These are phyloP conservation scores for Lactarius psammicola DNA, from an alignment of 768 basidiomycete genomes.

Conservation along the genomic window DNA sequence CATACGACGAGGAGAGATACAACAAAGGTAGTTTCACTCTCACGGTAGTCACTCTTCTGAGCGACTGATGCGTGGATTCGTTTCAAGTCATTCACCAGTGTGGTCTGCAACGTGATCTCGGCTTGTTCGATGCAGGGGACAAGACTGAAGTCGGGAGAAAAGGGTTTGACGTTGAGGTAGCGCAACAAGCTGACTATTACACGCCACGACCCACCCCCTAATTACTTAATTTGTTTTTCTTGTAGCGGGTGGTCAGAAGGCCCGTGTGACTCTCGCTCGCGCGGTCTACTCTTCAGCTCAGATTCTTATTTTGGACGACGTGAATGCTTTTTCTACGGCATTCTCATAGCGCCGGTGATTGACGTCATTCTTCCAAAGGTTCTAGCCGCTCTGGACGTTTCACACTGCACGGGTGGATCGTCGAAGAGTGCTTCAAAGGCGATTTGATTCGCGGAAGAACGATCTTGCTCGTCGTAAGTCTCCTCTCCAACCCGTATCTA, in stretches of 20 bases:
- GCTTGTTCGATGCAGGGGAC: constrained; percentile 49
- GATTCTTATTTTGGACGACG: constrained; percentile 70
- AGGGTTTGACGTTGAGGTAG: constrained; percentile 47
- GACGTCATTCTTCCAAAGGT: constrained; percentile 31
- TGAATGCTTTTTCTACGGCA: constrained; percentile 32
- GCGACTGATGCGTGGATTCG: background rate
- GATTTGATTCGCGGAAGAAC: constrained; percentile 50
- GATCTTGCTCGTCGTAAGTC: constrained; percentile 49
- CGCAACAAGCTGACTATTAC: too few species aligned
- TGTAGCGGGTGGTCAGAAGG: constrained; percentile 59
- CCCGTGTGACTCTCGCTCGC: constrained; percentile 54
- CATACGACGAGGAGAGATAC: constrained; percentile 47
- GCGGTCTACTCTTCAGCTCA: constrained; percentile 58
- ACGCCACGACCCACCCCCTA: background rate
- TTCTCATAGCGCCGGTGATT: background rate
- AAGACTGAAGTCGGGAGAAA: constrained; percentile 57
- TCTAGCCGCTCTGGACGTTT: constrained; percentile 51
- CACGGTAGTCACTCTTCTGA: background rate
- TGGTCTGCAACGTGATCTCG: constrained; percentile 41
- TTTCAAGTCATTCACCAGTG: constrained; percentile 29
- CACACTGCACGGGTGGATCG: constrained; percentile 53
- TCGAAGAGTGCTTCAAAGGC: constrained; percentile 49
- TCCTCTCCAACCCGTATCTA: background rate
- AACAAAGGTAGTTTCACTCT: constrained; percentile 35
- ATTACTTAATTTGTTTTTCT: background rate